Base-by-base conservation (phyloP, 2,329 filamentous ascomycete species). In the Diaporthe helianthi region DNA sequence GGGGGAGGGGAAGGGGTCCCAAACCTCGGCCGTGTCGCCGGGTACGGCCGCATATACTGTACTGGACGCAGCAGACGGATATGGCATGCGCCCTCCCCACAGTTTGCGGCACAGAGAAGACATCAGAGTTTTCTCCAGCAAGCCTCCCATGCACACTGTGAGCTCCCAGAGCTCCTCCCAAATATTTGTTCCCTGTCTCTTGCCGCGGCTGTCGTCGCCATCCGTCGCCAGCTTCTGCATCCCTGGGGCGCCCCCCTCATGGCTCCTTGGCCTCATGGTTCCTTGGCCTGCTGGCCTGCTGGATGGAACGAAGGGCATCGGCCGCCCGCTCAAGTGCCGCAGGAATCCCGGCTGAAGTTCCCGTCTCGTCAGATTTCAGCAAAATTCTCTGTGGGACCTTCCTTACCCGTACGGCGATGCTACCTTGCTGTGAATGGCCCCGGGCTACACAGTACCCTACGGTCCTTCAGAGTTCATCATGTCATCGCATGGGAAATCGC, bases 371-470 rank as follows among this genome's bases (percentile, higher is more conserved):
- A 47, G 31, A 61, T 47, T 24, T 61, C n/a, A 61, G 55, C 33
- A 61, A 61, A 61, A 61, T 61, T 61, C 55, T 61, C 55, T 61
- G 55, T 47, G 55, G 55, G 55, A 61, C 55, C 55, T 61, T 61
- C 55, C 55, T 33, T 61, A 61, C 41, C 55, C 55, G 55, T 61
- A 46, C 55, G 13, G 26, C 55, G 41, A 61, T 61, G 55, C 55
- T 61, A 61, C 55, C 55, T 46, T 61, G 41, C 38, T 10, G 26
- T 58, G 54, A 58, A 36, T 58, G 54, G 54, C 36, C 24, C 36
- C 24, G 7, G 8, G 54, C 54, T 29, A 29, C n/a, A n/a, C n/a
- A n/a, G n/a, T n/a, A n/a, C 54, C 36, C 54, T 58, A 41, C 54
- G 29, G 54, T 44, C 54, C 36, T n/a, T 29, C 41, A 61, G 55